Evolutionary conservation across 2,329 filamentous ascomycete genomes (phyloP).

Genomic region (Paecilomyces formosus): DNA sequence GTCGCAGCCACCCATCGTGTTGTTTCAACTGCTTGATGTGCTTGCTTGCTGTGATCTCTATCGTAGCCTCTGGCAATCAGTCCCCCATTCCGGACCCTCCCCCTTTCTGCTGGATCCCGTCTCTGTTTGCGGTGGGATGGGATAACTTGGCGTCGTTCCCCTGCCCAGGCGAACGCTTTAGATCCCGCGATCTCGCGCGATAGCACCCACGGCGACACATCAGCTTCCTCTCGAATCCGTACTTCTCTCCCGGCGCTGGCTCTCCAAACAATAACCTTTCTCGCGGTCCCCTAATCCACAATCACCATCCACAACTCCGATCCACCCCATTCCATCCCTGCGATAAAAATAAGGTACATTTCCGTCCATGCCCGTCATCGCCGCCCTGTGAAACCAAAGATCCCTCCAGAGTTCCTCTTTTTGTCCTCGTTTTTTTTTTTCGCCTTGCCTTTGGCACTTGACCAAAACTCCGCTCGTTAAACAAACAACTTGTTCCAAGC

Average conservation of each 20-base stretch:
- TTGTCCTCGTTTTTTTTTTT: constrained; percentile 9
- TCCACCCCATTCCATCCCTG: constrained; percentile 8
- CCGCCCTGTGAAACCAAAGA: constrained; percentile 2
- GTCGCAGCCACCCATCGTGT: constrained; percentile 9
- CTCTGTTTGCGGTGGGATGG: neutral
- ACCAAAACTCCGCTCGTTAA: constrained; percentile 11
- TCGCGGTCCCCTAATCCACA: constrained; percentile 8
- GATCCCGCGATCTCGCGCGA: constrained; percentile 6
- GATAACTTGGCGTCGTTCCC: neutral
- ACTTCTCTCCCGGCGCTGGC: neutral
- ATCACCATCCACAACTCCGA: constrained; percentile 13
- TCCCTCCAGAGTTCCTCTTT: constrained; percentile 7
- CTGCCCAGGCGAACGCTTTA: constrained; percentile 7
- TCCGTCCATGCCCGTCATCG: constrained; percentile 6
- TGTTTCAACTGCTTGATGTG: constrained; percentile 12
- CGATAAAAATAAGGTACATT: neutral
- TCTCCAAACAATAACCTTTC: neutral
- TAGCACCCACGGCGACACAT: neutral
- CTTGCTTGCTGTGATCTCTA: no score
- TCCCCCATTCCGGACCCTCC: neutral
- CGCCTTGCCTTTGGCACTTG: constrained; percentile 9
- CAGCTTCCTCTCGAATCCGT: neutral
- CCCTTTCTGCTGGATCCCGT: neutral
- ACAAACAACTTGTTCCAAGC: neutral
- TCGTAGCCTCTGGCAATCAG: no score